phyloP scores from a whole-genome alignment of 805 yeast genomes.

The Yamadazyma endophytica region DNA sequence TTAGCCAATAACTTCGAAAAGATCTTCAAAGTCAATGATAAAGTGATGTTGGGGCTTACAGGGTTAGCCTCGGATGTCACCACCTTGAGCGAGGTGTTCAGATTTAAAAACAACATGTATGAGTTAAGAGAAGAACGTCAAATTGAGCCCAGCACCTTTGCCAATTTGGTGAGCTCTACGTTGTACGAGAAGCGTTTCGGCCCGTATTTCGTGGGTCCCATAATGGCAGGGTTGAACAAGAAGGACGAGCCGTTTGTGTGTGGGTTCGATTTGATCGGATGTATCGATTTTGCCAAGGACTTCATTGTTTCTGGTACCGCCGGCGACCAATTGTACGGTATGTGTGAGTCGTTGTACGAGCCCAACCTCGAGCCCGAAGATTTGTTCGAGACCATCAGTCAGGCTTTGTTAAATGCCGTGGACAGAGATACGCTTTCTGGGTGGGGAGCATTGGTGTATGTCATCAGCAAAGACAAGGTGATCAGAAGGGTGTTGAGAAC shows the following conservation, averaged over 20 bases:
- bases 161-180: constrained; percentile 86
- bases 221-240: constrained; percentile 90
- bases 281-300: constrained; percentile 92
- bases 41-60: constrained; percentile 85
- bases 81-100: constrained; percentile 76
- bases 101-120: constrained; percentile 82
- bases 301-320: constrained; percentile 96
- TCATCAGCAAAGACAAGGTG: constrained; percentile 89
- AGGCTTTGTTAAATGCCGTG: constrained; percentile 87
- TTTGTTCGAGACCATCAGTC: constrained; percentile 91
- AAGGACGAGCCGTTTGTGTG: constrained; percentile 85
- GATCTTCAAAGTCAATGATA: constrained; percentile 74
- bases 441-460: constrained; percentile 96
- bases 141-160: constrained; percentile 91
- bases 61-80: constrained; percentile 94
- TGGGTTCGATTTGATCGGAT: constrained; percentile 94
- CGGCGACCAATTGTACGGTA: constrained; percentile 93
- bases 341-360: constrained; percentile 96
- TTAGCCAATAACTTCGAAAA: constrained; percentile 91
- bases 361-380: constrained; percentile 93
- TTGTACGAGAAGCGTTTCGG: constrained; percentile 90
- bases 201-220: constrained; percentile 94
- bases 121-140: constrained; percentile 86
- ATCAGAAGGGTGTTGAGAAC: constrained; percentile 83
- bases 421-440: constrained; percentile 98